These are phyloP conservation scores for Bryoglossum gracile DNA, from an alignment of 495 filamentous ascomycete genomes.

Conservation along the genomic window DNA sequence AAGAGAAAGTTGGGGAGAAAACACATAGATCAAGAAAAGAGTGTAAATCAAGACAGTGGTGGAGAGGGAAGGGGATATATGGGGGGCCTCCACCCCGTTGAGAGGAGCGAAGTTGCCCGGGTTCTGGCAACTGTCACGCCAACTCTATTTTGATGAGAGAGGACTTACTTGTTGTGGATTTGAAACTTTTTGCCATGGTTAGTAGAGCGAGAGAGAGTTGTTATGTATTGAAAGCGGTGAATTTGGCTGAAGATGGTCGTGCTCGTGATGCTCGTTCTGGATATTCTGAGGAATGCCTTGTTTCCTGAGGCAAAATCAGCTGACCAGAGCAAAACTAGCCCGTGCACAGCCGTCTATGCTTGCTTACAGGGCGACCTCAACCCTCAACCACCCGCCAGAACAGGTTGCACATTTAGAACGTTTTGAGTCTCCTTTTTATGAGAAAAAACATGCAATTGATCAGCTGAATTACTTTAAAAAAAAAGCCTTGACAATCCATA, in stretches of 20 bases:
- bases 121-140: conserved; percentile 12
- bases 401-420: too few species aligned
- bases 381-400: too few species aligned
- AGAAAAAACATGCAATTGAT: too few species aligned
- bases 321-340: neutral
- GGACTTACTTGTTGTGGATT: conserved; percentile 13
- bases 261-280: neutral
- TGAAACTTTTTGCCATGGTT: neutral
- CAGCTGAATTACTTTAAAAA: too few species aligned
- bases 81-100: neutral
- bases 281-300: conserved; percentile 4
- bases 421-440: too few species aligned
- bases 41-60: neutral
- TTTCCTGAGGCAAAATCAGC: neutral
- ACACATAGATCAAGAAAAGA: neutral
- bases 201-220: conserved; percentile 13
- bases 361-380: neutral
- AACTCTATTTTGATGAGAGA: conserved; percentile 10
- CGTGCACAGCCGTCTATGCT: too few species aligned
- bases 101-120: conserved; percentile 5
- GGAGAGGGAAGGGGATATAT: conserved; percentile 10
- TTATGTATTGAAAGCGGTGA: conserved; percentile 15
- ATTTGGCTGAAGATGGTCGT: conserved; percentile 11
- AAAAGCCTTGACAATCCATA: too few species aligned
- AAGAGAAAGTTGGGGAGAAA: neutral